Conservation (phyloP, 805 yeast genomes). For the Suhomyces prunicola region DNA sequence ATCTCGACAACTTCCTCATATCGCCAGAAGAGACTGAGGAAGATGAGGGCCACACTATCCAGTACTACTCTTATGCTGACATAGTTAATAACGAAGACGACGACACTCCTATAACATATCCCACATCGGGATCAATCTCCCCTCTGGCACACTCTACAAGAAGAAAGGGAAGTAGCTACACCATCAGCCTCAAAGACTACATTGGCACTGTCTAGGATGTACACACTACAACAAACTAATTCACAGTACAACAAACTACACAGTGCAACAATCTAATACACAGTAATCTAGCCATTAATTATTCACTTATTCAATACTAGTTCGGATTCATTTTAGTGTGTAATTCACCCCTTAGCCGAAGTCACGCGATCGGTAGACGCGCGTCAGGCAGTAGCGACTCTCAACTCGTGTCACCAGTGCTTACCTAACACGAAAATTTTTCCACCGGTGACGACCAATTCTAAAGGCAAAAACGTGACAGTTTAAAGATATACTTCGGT, state of each 20-base stretch:
- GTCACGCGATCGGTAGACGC: background rate
- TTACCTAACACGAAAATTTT: conserved; percentile 2
- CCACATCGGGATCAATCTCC: background rate
- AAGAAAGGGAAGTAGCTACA: conserved; percentile 10
- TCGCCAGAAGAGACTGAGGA: conserved; percentile 1
- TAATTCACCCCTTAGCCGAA: background rate
- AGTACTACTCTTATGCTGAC: conserved; percentile 32
- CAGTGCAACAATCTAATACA: no score
- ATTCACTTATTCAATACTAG: no score
- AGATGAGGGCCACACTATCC: conserved; percentile 18
- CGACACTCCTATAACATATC: background rate
- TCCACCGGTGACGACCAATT: conserved; percentile 3
- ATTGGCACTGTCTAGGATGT: conserved; percentile 11
- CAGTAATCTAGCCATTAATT: no score
- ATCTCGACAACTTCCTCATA: background rate
- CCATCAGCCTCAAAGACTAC: conserved; percentile 20
- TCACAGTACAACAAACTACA: no score
- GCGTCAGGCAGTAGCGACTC: background rate
- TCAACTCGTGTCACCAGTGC: background rate
- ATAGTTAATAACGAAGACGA: conserved; percentile 21
- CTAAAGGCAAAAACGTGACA: background rate
- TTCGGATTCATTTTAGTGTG: no score
- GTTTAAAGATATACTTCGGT: background rate
- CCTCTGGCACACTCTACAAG: background rate
- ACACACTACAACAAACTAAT: no score